Base-by-base conservation (phyloP, 345 rosid species). In the Jatropha curcas region DNA sequence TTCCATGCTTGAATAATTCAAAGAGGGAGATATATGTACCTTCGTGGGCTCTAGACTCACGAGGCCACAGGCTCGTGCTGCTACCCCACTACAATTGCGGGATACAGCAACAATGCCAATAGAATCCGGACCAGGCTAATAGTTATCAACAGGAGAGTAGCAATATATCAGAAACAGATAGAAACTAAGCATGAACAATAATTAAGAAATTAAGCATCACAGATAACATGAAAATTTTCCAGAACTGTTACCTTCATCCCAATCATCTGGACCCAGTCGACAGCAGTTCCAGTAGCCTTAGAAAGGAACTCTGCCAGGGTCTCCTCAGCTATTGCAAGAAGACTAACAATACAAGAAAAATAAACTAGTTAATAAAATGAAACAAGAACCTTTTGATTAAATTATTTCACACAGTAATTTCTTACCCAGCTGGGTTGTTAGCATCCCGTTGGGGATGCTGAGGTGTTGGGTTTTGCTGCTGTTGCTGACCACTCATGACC, bases 51-150 rank as follows among this genome's bases (percentile, higher is more conserved):
- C 98, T 68, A 94, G 87, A 85, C 97, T 94, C 92, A 94, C 95
- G 51, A 94, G 98, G 85, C 98, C 91, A 50, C 98, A 94, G 83
- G 96, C 98, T 81, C 98, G 97, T 74, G 98, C 98, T 87, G 98
- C 98, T 77, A 94, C 88, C 79, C 98, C 98, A 65, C 87, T 88
- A 81, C 90, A 88, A 77, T 94, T 94, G 93, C 95, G 94, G 84
- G 98, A 94, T 80, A 92, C 90, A 88, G 98, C 98, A 74, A 94
- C 97, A 67, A 90, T 94, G 70, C 98, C 98, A 88, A 94, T 92
- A 81, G 98, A 94, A 94, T 94, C 98, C 88, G 98, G 98, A 94
- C 98, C 98, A 94, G 98, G 98, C 98, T 94, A 71, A 76, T 3
- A 76, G 48, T 58, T 50, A 61, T 35, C 61, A 74, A 65, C 7